Evolutionary conservation across 2,329 filamentous ascomycete genomes (phyloP), one percentile per base, ranked within the genome.

Genomic region (Colletotrichum spinosum): DNA sequence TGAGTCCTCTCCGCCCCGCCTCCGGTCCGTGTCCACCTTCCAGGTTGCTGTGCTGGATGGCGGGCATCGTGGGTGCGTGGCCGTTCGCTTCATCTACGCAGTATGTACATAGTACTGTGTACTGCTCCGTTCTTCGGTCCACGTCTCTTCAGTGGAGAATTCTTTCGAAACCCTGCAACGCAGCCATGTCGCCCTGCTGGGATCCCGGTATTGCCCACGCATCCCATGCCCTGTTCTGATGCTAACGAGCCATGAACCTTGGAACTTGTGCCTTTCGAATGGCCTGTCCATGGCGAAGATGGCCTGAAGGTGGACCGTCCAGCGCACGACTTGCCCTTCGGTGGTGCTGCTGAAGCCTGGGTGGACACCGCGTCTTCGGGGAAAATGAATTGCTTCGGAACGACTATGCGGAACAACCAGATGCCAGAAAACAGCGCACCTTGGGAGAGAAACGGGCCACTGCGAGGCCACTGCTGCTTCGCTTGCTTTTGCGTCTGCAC

Each of bases 381-480:
- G 56, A 56, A 51, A 44, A 13, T 41, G 33, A 11, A 10, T 13
- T 37, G 33, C 17, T 44, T 17, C 25, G 25, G 25, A 5, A 25
- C 25, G 25, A 25, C 25, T 25, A 25, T 25, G 25, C 25, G 25
- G 25, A 25, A 13, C 35, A 66, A 68, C 69, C 69, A 70, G 67
- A 72, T 70, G 71, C 69, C 70, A 70, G 65, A 68, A 69, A 70
- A 69, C 58, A 69, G 53, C 70, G 62, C 69, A 69, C 50, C 42
- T 50, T 46, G 53, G 34, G 45, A 51, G 61, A 44, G 58, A 69
- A 33, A 44, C 52, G 35, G 42, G 39, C 37, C 37, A 34, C 49
- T 59, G 59, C 42, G 54, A 56, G 13, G 25, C 17, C 13, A 9
- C 38, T 41, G 9, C 38, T 41, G 9, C 1, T 41, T 13, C 38